phyloP scores from a whole-genome alignment of 495 filamentous ascomycete species.

The Talaromyces stipitatus region DNA sequence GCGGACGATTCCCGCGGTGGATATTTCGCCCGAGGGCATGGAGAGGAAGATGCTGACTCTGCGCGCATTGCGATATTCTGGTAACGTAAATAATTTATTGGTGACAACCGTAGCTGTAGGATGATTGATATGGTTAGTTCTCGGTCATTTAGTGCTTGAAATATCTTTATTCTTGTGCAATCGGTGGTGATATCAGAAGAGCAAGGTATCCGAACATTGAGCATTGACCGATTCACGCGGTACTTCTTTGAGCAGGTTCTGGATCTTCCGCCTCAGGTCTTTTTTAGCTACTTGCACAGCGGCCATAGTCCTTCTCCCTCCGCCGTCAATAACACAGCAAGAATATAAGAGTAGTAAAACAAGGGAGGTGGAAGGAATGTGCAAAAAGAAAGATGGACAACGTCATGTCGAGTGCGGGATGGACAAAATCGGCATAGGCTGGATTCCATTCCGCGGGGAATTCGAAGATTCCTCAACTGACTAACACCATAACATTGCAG shows the following conservation, averaged over 20 bases:
- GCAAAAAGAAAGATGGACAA: neutral
- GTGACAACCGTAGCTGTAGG: slow-evolving; percentile 50
- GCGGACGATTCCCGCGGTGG: slow-evolving; percentile 69
- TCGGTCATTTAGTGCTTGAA: neutral
- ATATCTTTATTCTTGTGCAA: neutral
- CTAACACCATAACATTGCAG: neutral
- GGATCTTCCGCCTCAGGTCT: slow-evolving; percentile 63
- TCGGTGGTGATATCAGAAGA: neutral
- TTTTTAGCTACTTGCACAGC: slow-evolving; percentile 59
- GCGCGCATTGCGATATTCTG: slow-evolving; percentile 62
- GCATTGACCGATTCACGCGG: slow-evolving; percentile 45
- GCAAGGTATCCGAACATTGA: slow-evolving; percentile 53
- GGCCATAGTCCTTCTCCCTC: slow-evolving; percentile 29
- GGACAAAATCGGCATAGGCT: neutral
- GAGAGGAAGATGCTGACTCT: slow-evolving; percentile 83
- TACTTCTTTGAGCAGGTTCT: slow-evolving; percentile 49
- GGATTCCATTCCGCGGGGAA: slow-evolving; percentile 7
- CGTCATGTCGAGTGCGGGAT: neutral
- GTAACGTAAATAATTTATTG: slow-evolving; percentile 48
- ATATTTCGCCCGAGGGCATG: slow-evolving; percentile 80
- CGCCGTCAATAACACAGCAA: neutral
- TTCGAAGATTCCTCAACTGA: neutral
- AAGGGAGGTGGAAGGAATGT: slow-evolving; percentile 1
- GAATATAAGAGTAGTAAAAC: neutral
- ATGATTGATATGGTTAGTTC: neutral